Conservation (phyloP, 805 yeast genomes). For the Wickerhamomyces mucosus region DNA sequence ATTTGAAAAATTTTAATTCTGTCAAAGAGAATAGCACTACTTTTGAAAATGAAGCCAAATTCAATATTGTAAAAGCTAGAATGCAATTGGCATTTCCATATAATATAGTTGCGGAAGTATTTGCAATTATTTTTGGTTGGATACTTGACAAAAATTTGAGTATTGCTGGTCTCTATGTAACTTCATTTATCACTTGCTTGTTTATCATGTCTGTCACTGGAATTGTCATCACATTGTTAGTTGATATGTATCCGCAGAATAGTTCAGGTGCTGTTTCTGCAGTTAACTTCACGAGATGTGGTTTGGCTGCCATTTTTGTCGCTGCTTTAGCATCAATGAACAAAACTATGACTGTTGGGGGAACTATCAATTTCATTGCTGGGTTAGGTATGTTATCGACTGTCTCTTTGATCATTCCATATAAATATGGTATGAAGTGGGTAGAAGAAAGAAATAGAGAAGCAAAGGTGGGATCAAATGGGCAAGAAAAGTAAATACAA, state of each 20-base stretch:
- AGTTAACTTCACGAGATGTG: constrained; percentile 64
- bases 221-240: constrained; percentile 53
- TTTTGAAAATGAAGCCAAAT: too few relatives aligned
- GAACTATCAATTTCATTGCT: constrained; percentile 67
- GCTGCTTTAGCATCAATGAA: constrained; percentile 61
- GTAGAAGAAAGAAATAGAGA: constrained; percentile 13
- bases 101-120: constrained; percentile 27
- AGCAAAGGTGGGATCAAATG: too few relatives aligned
- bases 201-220: constrained; percentile 52
- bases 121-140: constrained; percentile 63
- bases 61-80: constrained; percentile 49
- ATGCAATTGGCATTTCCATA: constrained; percentile 39
- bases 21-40: constrained; percentile 15
- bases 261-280: constrained; percentile 71
- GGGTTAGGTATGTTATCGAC: constrained; percentile 30
- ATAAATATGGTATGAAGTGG: constrained; percentile 24
- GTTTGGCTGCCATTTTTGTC: constrained; percentile 59
- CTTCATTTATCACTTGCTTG: constrained; percentile 46
- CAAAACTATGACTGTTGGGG: constrained; percentile 52
- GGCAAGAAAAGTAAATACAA: not conserved
- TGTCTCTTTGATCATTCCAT: constrained; percentile 17
- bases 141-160: constrained; percentile 33
- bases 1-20: constrained; percentile 21
- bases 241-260: constrained; percentile 65
- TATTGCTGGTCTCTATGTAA: constrained; percentile 27